These are phyloP conservation scores for Trametes meyenii DNA, from an alignment of 768 basidiomycete genomes.

Conservation along the genomic window DNA sequence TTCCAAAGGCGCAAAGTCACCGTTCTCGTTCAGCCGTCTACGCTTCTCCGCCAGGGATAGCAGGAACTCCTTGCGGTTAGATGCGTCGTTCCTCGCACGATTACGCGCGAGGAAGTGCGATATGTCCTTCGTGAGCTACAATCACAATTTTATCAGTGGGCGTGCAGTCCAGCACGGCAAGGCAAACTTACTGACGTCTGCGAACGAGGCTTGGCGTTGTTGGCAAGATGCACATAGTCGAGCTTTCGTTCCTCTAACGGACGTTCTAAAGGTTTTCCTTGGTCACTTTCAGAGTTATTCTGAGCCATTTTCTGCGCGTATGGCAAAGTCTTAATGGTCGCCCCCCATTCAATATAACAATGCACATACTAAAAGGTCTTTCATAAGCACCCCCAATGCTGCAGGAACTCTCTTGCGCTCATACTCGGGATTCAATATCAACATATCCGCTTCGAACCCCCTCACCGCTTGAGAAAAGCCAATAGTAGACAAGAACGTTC, in stretches of 20 bases:
- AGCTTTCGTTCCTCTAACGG: conserved; percentile 71
- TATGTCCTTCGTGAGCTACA: conserved; percentile 66
- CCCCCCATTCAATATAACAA: not conserved
- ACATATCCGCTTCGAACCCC: conserved; percentile 71
- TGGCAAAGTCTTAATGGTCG: not conserved
- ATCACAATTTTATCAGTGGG: not conserved
- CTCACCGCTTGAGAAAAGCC: conserved; percentile 60
- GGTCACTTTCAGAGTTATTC: conserved; percentile 32
- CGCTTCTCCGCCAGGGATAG: conserved; percentile 59
- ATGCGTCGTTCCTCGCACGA: conserved; percentile 71
- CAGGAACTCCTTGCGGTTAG: conserved; percentile 78
- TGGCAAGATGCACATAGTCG: conserved; percentile 56
- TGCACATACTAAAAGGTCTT: conserved; percentile 52
- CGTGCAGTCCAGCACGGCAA: not conserved
- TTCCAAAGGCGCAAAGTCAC: conserved; percentile 32
- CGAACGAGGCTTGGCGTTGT: conserved; percentile 50
- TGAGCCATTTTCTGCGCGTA: conserved; percentile 32
- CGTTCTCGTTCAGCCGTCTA: conserved; percentile 40
- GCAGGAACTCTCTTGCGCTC: conserved; percentile 58
- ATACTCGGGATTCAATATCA: conserved; percentile 69
- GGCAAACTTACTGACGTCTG: conserved; percentile 59
- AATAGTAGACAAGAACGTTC: conserved; percentile 54
- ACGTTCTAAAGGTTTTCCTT: conserved; percentile 29
- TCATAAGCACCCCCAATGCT: conserved; percentile 55
- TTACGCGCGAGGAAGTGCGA: conserved; percentile 72